A percentile compares a stretch with the other conserved stretches of the same genome.
Evolutionary conservation across 495 filamentous ascomycete genomes (phyloP).

Genomic region (Chaetomidium leptoderma): DNA sequence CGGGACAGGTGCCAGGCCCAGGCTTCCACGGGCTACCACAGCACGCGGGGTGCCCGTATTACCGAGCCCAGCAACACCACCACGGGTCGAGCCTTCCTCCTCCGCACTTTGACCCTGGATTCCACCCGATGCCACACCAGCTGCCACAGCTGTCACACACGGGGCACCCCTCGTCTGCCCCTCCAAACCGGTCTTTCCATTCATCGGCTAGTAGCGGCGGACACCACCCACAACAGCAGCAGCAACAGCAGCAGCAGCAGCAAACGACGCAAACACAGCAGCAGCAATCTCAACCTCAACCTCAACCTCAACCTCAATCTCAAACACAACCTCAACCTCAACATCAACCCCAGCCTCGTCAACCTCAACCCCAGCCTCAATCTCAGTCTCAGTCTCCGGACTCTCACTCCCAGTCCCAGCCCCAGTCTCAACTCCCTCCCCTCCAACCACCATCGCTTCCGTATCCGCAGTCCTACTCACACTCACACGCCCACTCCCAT

Average conservation of each 20-base stretch:
- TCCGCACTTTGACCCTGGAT: slow-evolving; percentile 2
- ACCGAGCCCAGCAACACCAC: slow-evolving; percentile 12
- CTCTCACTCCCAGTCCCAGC: not conserved
- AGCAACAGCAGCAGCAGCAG: slow-evolving; percentile 2
- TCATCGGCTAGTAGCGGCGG: not conserved
- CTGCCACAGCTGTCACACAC: slow-evolving; percentile 4
- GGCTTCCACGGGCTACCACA: slow-evolving; percentile 9
- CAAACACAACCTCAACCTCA: slow-evolving; percentile 7
- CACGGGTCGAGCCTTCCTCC: slow-evolving; percentile 12
- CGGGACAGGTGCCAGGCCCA: not conserved
- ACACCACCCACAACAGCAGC: not conserved
- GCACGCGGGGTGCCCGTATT: slow-evolving; percentile 16
- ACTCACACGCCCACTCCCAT: not conserved
- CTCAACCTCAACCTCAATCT: slow-evolving; percentile 7
- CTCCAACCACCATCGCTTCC: slow-evolving; percentile 1
- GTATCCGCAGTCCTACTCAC: slow-evolving; percentile 9
- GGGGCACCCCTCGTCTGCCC: not conserved
- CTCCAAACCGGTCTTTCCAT: not conserved
- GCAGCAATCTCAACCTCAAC: slow-evolving; percentile 9
- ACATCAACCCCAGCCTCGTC: not conserved
- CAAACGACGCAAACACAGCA: slow-evolving; percentile 7
- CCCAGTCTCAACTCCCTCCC: slow-evolving; percentile 4
- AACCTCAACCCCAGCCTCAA: not conserved
- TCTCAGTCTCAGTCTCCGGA: not conserved
- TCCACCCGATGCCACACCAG: slow-evolving; percentile 7